Evolutionary conservation across 306 rosid genomes (phyloP).

Genomic region (Herpetospermum pedunculosum): DNA sequence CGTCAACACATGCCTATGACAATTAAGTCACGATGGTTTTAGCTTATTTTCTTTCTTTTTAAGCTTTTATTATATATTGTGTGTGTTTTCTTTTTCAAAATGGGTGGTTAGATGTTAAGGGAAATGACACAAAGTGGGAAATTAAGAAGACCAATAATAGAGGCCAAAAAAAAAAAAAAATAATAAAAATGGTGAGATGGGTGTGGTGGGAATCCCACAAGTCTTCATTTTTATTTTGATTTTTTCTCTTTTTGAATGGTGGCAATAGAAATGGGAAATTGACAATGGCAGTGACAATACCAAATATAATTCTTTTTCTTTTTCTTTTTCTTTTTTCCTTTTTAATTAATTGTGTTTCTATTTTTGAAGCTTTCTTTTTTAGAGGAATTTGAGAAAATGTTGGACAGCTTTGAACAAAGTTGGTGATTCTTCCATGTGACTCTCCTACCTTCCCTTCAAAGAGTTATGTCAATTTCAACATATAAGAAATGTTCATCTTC

Average conservation of each 20-base stretch:
- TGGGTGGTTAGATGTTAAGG: neutral
- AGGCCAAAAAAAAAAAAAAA: conserved; percentile 1
- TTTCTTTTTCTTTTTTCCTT: neutral
- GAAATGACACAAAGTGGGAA: neutral
- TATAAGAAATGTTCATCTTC: neutral
- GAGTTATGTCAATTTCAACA: neutral
- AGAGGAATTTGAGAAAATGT: conserved; percentile 36
- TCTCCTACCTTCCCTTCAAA: conserved; percentile 1
- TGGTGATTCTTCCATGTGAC: conserved; percentile 26
- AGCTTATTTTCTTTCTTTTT: no score
- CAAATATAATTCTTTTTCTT: conserved; percentile 15
- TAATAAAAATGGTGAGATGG: conserved; percentile 14
- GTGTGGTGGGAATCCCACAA: conserved; percentile 47
- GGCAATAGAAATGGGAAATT: no score
- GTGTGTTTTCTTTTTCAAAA: neutral
- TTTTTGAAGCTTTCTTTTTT: conserved; percentile 32
- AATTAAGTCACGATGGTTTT: no score
- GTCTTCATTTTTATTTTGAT: conserved; percentile 28
- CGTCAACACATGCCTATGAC: no score
- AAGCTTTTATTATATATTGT: neutral
- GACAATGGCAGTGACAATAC: neutral
- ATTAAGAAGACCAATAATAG: conserved; percentile 43
- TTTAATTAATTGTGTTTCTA: conserved; percentile 9
- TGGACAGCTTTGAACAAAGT: conserved; percentile 45
- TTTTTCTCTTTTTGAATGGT: conserved; percentile 23